These are phyloP conservation scores for Astrocystis sublimbata DNA, from an alignment of 495 filamentous ascomycete genomes.

Conservation along the genomic window DNA sequence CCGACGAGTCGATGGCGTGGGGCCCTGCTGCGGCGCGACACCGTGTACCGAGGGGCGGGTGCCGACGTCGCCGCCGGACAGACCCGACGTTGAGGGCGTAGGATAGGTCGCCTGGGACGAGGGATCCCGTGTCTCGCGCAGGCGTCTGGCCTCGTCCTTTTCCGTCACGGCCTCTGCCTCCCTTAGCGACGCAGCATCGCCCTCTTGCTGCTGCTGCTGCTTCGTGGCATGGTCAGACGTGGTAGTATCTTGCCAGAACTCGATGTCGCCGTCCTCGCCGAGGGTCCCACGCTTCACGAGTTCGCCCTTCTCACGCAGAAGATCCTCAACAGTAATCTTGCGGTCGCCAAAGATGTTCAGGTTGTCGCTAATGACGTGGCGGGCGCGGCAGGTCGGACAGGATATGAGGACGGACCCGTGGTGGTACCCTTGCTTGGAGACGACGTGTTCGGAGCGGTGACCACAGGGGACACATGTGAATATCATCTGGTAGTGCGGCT, in stretches of 20 bases:
- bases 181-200: not conserved
- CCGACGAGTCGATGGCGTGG: slow-evolving; percentile 26
- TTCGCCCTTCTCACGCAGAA: slow-evolving; percentile 65
- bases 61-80: slow-evolving; percentile 12
- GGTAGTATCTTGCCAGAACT: slow-evolving; percentile 50
- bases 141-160: slow-evolving; percentile 14
- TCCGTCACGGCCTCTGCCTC: too few relatives aligned
- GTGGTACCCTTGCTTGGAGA: slow-evolving; percentile 94
- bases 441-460: slow-evolving; percentile 68
- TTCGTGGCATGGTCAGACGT: too few relatives aligned
- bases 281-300: slow-evolving; percentile 62
- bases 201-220: too few relatives aligned
- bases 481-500: slow-evolving; percentile 76
- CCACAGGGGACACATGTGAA: slow-evolving; percentile 93
- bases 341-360: slow-evolving; percentile 73
- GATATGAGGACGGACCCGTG: slow-evolving; percentile 81
- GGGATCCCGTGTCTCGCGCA: slow-evolving; percentile 19
- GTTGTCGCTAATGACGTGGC: slow-evolving; percentile 92
- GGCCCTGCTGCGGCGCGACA: slow-evolving; percentile 1
- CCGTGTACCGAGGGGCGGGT: slow-evolving; percentile 22
- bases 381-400: slow-evolving; percentile 78
- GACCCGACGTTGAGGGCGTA: slow-evolving; percentile 6
- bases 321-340: slow-evolving; percentile 67
- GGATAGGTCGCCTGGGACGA: slow-evolving; percentile 20
- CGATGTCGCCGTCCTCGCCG: slow-evolving; percentile 59